These are phyloP conservation scores for Novymonas esmeraldas DNA, from an alignment of 208 protist genomes.

Conservation along the genomic window DNA sequence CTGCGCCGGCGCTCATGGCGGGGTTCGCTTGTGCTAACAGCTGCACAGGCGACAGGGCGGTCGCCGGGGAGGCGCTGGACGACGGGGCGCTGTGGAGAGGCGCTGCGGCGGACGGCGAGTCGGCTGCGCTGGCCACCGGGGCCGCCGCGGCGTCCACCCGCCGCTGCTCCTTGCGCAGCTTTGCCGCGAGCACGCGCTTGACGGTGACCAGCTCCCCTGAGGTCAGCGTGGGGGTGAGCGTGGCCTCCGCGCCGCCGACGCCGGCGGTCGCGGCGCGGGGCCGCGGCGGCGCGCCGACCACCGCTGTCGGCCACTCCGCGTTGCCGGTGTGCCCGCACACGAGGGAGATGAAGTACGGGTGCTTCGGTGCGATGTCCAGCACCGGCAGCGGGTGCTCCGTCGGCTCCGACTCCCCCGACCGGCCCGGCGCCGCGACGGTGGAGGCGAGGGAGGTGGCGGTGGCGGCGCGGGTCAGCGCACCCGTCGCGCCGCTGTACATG, in stretches of 20 bases:
- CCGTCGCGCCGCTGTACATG: constrained; percentile 51
- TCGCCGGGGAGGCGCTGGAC: neutral
- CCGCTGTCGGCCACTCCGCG: constrained; percentile 14
- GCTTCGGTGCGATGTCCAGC: constrained; percentile 56
- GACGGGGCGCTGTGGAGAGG: neutral
- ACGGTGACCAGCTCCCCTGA: constrained; percentile 25
- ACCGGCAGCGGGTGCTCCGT: constrained; percentile 38
- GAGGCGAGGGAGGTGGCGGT: constrained; percentile 30
- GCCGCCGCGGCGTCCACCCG: neutral
- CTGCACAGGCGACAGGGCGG: constrained; percentile 7
- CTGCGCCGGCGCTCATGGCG: neutral
- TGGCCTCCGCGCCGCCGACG: neutral
- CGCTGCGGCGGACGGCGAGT: neutral
- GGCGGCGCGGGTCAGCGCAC: constrained; percentile 27
- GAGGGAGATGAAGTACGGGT: constrained; percentile 64
- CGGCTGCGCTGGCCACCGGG: neutral
- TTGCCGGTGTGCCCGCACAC: constrained; percentile 35
- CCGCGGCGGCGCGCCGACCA: constrained; percentile 11
- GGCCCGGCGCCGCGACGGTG: constrained; percentile 12
- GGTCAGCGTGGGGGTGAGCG: constrained; percentile 2
- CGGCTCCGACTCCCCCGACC: constrained; percentile 25
- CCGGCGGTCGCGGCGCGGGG: neutral
- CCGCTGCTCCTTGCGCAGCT: constrained; percentile 53
- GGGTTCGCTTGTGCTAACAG: constrained; percentile 22
- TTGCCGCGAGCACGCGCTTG: constrained; percentile 40